These are phyloP conservation scores for Botrytis fragariae DNA, from an alignment of 2,329 filamentous ascomycete genomes.

Conservation along the genomic window DNA sequence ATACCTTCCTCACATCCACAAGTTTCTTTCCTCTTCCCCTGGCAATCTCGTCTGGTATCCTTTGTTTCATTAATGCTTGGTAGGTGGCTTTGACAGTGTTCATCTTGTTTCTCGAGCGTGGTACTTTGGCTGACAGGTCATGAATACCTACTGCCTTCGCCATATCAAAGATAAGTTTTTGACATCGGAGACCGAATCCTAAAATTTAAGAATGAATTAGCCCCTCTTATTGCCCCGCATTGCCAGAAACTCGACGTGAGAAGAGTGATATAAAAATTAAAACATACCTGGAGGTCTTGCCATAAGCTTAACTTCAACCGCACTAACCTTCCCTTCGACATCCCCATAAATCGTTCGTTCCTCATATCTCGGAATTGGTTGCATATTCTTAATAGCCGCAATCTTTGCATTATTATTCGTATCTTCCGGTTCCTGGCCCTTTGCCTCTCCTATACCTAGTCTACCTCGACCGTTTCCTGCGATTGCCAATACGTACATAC, in stretches of 20 bases:
- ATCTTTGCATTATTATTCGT: conserved; percentile 71
- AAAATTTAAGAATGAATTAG: conserved; percentile 17
- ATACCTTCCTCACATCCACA: conserved; percentile 94
- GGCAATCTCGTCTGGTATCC: conserved; percentile 85
- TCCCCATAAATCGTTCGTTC: conserved; percentile 87
- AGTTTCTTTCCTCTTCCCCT: conserved; percentile 89
- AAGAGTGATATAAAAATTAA: background rate
- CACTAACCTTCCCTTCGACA: conserved; percentile 79
- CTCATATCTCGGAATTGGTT: conserved; percentile 88
- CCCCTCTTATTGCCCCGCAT: background rate
- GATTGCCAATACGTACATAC: conserved; percentile 71
- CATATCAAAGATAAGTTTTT: conserved; percentile 92
- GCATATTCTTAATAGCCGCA: conserved; percentile 86
- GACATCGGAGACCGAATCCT: conserved; percentile 94
- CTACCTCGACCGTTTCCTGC: conserved; percentile 85
- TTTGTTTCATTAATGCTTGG: conserved; percentile 78
- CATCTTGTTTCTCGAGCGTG: conserved; percentile 90
- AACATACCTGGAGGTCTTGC: conserved; percentile 80
- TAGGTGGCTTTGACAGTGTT: conserved; percentile 94
- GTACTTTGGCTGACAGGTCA: conserved; percentile 80
- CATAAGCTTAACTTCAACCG: conserved; percentile 79
- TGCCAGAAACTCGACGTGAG: background rate
- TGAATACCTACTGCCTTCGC: conserved; percentile 81
- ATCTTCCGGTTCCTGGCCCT: conserved; percentile 70
- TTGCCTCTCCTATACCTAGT: conserved; percentile 86